phyloP scores from a whole-genome alignment of 495 filamentous ascomycete genomes.

The Penicillium lividum region DNA sequence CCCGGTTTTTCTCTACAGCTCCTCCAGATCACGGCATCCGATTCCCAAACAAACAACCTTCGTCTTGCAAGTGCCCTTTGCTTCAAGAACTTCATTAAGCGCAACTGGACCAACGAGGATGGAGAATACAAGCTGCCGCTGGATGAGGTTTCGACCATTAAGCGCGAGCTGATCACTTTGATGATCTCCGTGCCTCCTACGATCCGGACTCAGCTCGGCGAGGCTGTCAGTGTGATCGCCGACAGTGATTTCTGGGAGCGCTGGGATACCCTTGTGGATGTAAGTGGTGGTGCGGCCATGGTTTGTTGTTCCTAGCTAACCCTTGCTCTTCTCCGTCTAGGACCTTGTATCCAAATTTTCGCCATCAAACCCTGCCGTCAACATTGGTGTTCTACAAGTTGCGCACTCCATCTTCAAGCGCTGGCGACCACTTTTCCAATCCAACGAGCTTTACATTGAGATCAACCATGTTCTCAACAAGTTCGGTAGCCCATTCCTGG shows the following conservation, averaged over 20 bases:
- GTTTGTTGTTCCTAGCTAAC: neutral
- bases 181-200: constrained; percentile 89
- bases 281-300: constrained; percentile 29
- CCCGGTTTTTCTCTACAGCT: constrained; percentile 85
- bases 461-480: constrained; percentile 88
- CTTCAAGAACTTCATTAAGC: constrained; percentile 97
- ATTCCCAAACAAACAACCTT: constrained; percentile 65
- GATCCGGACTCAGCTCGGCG: constrained; percentile 91
- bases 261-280: constrained; percentile 90
- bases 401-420: constrained; percentile 97
- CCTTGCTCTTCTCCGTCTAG: constrained; percentile 31
- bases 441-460: constrained; percentile 86
- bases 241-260: constrained; percentile 96
- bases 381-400: constrained; percentile 93
- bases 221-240: constrained; percentile 94
- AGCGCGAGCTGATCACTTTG: constrained; percentile 87
- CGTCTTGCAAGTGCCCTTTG: constrained; percentile 88
- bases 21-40: constrained; percentile 81
- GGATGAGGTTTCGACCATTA: constrained; percentile 84
- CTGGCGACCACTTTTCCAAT: constrained; percentile 91
- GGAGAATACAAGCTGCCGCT: constrained; percentile 81
- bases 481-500: constrained; percentile 80
- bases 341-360: constrained; percentile 89
- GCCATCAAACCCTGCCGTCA: constrained; percentile 70
- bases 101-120: constrained; percentile 92